Evolutionary conservation across 2,329 filamentous ascomycete species (phyloP), one percentile per base, ranked within the genome.

Genomic region (Diaporthe caulivora): DNA sequence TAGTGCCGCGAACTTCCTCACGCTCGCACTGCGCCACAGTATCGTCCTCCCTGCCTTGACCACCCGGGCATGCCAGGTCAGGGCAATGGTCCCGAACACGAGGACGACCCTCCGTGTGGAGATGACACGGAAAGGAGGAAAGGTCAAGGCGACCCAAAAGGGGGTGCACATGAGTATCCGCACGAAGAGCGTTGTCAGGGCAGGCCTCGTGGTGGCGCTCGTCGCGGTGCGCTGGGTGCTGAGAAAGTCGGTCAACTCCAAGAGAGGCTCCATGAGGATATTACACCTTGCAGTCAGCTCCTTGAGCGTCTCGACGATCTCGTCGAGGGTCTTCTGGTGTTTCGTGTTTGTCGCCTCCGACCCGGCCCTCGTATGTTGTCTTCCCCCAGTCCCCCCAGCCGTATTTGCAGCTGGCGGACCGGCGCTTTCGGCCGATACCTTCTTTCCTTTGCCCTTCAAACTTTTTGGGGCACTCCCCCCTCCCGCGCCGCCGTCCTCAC

Each of bases 281-380:
- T 98, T 98, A 83, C 97, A 98, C 64, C 97, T 90, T 7, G 93
- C 93, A 0, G 96, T 98, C 78, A 99, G 94, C 77, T 95, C 92
- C 81, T 95, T 95, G 57, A 99, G 85, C 0, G 94, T 97, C 78
- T 98, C 95, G 72, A 99, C 94, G 75, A 99, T 99, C 84, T 99
- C 97, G 81, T 99, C 97, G 69, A 99, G 84, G 67, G 95, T 98
- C 86, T 98, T 98, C 79, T 98, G 94, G 78, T 97, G 94, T 74
- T 93, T 92, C 54, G 92, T 92, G 75, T 89, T 91, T 9, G 88
- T 90, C 21, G 84, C 80, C 78, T 95, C 94, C 11, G 88, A 47
- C 83, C 80, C 26, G 83, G 84, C n/a, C 85, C 81, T 71, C 83
- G 81, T 76, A 89, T 88, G 26, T 75, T 77, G 24, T 75, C 76